phyloP scores from a whole-genome alignment of 2,329 filamentous ascomycete species.

The Talaromyces piceae region DNA sequence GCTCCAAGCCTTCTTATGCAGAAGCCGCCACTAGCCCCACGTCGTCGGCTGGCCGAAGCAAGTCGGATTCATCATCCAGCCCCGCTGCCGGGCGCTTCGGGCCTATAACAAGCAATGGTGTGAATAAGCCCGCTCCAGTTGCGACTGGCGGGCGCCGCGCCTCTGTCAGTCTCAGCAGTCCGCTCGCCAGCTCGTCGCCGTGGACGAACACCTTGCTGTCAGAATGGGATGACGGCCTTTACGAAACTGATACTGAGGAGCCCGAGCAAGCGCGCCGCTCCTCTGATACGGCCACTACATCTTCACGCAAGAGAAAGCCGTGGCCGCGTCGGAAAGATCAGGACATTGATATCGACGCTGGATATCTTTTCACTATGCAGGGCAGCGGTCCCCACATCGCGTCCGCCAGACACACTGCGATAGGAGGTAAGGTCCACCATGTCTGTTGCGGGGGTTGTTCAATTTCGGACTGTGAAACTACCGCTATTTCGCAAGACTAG shows the following conservation, averaged over 20 bases:
- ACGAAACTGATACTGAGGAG: conserved; percentile 22
- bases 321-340: conserved; percentile 14
- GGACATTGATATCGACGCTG: conserved; percentile 22
- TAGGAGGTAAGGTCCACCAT: background rate
- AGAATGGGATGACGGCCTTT: conserved; percentile 15
- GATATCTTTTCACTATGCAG: conserved; percentile 40
- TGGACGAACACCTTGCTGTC: conserved; percentile 21
- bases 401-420: background rate
- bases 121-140: conserved; percentile 1
- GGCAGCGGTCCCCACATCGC: conserved; percentile 35
- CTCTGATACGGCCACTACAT: conserved; percentile 23
- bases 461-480: background rate
- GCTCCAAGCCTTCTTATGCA: conserved; percentile 13
- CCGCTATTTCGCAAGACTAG: background rate
- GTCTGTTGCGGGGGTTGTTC: background rate
- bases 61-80: conserved; percentile 37
- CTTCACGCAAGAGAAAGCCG: conserved; percentile 14
- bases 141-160: conserved; percentile 30
- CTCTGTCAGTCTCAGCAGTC: conserved; percentile 11
- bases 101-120: background rate
- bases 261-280: conserved; percentile 26
- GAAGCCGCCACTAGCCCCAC: conserved; percentile 49
- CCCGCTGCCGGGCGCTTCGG: background rate
- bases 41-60: conserved; percentile 59
- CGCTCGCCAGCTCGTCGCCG: conserved; percentile 16